Percentiles rank a stretch among this genome's conserved stretches.
Evolutionary conservation across 495 filamentous ascomycete species (phyloP).

Genomic region (Umbilicaria muhlenbergii): DNA sequence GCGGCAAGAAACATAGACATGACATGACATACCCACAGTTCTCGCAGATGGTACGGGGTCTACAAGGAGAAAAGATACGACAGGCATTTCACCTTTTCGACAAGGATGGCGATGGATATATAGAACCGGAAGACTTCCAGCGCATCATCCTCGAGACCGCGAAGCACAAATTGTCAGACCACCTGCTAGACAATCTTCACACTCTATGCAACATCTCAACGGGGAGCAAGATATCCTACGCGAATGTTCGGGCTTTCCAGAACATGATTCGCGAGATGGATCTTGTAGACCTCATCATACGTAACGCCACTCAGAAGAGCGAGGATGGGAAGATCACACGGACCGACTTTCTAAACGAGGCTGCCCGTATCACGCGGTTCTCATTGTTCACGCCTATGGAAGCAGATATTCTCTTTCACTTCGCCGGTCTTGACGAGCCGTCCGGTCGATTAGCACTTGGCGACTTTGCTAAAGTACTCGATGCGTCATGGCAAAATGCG

Average conservation of each 20-base stretch:
- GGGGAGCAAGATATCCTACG: constrained; percentile 88
- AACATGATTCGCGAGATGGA: constrained; percentile 97
- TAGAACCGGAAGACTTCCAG: constrained; percentile 90
- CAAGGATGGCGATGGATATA: constrained; percentile 90
- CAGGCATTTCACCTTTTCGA: constrained; percentile 91
- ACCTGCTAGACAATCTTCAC: constrained; percentile 83
- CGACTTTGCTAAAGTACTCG: constrained; percentile 90
- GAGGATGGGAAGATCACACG: constrained; percentile 83
- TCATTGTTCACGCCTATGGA: constrained; percentile 96
- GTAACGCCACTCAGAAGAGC: constrained; percentile 71
- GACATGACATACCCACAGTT: constrained; percentile 93
- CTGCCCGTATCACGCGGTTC: constrained; percentile 76
- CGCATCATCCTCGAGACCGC: constrained; percentile 87
- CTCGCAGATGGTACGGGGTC: constrained; percentile 89
- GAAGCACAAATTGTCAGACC: constrained; percentile 93
- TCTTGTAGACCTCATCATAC: constrained; percentile 79
- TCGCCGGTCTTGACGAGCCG: constrained; percentile 80
- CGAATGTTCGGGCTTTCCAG: constrained; percentile 92
- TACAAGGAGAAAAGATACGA: constrained; percentile 88
- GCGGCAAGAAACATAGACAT: constrained; percentile 68
- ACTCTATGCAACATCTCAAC: constrained; percentile 90
- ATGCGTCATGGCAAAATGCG: constrained; percentile 70
- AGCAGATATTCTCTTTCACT: constrained; percentile 97
- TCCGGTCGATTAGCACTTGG: constrained; percentile 65
- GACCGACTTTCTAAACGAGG: constrained; percentile 89